Evolutionary conservation across 371 early-diverging fungal species (phyloP).

Genomic region (Nematocida major): DNA sequence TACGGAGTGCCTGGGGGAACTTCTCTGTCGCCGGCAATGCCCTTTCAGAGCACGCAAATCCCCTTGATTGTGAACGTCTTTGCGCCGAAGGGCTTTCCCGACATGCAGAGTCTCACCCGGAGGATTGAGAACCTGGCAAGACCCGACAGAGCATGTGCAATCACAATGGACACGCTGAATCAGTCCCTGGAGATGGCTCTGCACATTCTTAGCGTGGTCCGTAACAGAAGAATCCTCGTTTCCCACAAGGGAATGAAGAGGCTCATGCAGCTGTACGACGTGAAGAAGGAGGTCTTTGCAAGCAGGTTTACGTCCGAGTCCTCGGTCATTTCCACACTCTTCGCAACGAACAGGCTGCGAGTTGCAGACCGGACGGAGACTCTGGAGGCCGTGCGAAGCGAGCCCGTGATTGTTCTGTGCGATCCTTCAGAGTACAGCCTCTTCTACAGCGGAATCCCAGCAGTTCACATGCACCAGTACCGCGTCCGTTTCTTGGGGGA

Average conservation of each 20-base stretch:
- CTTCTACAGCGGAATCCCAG: slow-evolving; percentile 11
- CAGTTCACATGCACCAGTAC: slow-evolving; percentile 15
- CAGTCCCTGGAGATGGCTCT: slow-evolving; percentile 40
- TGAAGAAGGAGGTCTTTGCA: slow-evolving; percentile 18
- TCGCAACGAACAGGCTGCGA: neutral
- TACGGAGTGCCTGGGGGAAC: slow-evolving; percentile 21
- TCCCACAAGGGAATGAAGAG: slow-evolving; percentile 28
- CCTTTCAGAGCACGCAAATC: neutral
- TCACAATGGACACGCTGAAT: slow-evolving; percentile 35
- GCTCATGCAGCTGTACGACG: slow-evolving; percentile 27
- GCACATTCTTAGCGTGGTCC: slow-evolving; percentile 41
- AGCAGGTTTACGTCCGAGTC: neutral
- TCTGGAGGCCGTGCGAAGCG: neutral
- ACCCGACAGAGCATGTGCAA: neutral
- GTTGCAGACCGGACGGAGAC: neutral
- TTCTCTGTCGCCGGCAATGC: slow-evolving; percentile 15
- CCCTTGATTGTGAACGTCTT: slow-evolving; percentile 14
- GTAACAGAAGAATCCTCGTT: neutral
- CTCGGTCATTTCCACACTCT: neutral
- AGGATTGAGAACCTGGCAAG: neutral
- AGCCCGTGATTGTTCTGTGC: slow-evolving; percentile 27
- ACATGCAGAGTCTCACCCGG: neutral
- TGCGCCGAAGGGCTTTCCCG: too few relatives aligned
- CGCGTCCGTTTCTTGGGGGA: slow-evolving; percentile 15
- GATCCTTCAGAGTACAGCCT: neutral